Percentiles rank a stretch among this genome's conserved stretches.
These are phyloP conservation scores for Akebia trifoliata DNA, from an alignment of 164 flowering plant genomes.

Conservation along the genomic window DNA sequence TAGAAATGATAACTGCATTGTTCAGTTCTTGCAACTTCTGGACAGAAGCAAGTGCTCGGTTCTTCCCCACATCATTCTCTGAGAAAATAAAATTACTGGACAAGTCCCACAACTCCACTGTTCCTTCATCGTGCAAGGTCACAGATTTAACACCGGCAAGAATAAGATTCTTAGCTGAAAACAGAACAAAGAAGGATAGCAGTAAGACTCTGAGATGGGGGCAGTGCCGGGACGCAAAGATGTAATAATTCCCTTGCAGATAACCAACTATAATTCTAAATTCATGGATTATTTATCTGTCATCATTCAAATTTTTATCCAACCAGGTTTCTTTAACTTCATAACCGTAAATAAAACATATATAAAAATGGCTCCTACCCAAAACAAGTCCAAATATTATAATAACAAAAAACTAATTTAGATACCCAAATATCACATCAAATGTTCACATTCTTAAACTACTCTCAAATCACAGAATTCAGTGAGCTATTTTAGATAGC, in stretches of 20 bases:
- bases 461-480: too few relatives aligned
- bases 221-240: too few relatives aligned
- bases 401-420: too few relatives aligned
- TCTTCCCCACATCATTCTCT: slow-evolving; percentile 71
- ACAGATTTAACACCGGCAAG: slow-evolving; percentile 93
- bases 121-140: slow-evolving; percentile 77
- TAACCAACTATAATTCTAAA: too few relatives aligned
- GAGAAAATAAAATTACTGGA: slow-evolving; percentile 75
- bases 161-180: slow-evolving; percentile 81
- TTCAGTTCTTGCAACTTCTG: slow-evolving; percentile 84
- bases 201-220: background rate
- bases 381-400: background rate
- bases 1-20: slow-evolving; percentile 58
- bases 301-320: background rate
- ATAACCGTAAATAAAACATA: background rate
- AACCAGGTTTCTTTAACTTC: background rate
- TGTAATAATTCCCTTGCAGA: too few relatives aligned
- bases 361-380: background rate
- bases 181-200: slow-evolving; percentile 2
- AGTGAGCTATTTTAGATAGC: too few relatives aligned
- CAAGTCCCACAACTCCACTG: slow-evolving; percentile 78
- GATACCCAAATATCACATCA: too few relatives aligned
- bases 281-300: background rate
- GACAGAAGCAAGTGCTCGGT: slow-evolving; percentile 70
- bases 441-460: too few relatives aligned